Evolutionary conservation across 1,284 basidiomycete species (phyloP).

Genomic region (Salmacisia buchloeana): DNA sequence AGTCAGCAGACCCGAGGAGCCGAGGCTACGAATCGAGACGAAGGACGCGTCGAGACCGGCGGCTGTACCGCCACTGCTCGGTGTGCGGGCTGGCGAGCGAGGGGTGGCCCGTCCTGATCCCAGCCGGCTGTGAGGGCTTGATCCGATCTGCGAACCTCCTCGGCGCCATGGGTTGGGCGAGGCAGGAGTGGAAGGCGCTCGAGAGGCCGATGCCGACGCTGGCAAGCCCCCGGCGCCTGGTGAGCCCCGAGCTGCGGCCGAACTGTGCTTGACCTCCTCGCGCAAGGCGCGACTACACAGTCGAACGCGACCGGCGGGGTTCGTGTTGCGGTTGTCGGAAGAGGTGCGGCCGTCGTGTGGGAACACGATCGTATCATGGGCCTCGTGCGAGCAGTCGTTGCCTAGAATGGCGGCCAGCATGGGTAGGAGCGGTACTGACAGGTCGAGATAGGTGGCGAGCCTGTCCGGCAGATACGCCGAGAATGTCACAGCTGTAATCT

Average conservation of each 20-base stretch:
- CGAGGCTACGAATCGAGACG: background rate
- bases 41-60: background rate
- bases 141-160: background rate
- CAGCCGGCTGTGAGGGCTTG: background rate
- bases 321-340: too few relatives aligned
- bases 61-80: background rate
- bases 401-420: conserved; percentile 35
- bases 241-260: too few relatives aligned
- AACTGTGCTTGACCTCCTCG: too few relatives aligned
- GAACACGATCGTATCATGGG: conserved; percentile 28
- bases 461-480: conserved; percentile 27
- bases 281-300: too few relatives aligned
- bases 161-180: background rate
- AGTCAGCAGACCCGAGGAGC: background rate
- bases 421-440: conserved; percentile 29
- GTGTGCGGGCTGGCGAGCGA: background rate
- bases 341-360: background rate
- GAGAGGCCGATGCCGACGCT: background rate
- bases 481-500: conserved; percentile 15
- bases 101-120: background rate
- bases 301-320: too few relatives aligned
- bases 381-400: conserved; percentile 36
- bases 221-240: conserved; percentile 6
- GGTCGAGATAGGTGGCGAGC: conserved; percentile 27
- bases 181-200: background rate